Evolutionary conservation across 345 rosid species (phyloP).

Genomic region (Populus pruinosa): DNA sequence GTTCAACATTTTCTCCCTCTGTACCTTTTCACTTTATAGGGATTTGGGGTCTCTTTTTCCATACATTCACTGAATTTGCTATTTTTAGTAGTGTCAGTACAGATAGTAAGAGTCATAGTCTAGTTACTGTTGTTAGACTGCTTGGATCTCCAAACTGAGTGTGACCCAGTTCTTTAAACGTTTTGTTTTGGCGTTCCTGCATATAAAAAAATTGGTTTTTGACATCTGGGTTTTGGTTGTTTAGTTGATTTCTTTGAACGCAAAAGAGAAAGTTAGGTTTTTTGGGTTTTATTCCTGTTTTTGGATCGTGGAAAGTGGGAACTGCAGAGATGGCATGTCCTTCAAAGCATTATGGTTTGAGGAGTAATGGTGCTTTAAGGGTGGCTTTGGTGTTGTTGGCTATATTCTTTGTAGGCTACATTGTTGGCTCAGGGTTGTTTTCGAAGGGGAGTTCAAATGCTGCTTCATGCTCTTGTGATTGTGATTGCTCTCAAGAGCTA

Average conservation of each 20-base stretch:
- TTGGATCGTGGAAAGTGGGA: neutral
- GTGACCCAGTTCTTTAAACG: neutral
- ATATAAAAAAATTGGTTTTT: neutral
- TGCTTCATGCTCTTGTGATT: slow-evolving; percentile 34
- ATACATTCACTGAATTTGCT: neutral
- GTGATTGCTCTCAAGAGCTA: slow-evolving; percentile 33
- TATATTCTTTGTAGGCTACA: slow-evolving; percentile 24
- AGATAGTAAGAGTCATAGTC: slow-evolving; percentile 1
- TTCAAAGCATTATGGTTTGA: slow-evolving; percentile 14
- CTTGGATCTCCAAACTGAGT: neutral
- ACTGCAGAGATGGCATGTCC: slow-evolving; percentile 29
- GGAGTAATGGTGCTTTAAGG: slow-evolving; percentile 25
- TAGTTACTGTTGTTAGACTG: neutral
- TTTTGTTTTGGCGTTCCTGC: neutral
- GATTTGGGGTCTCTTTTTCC: slow-evolving; percentile 22
- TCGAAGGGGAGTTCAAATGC: slow-evolving; percentile 18
- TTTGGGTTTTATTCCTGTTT: neutral
- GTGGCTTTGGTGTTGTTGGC: slow-evolving; percentile 26
- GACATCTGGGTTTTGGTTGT: neutral
- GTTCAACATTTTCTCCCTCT: neutral
- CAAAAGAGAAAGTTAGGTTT: neutral
- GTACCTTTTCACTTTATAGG: slow-evolving; percentile 11
- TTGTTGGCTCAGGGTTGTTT: slow-evolving; percentile 15
- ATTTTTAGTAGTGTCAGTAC: neutral
- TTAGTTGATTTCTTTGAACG: neutral